Evolutionary conservation across 306 rosid genomes (phyloP).

Genomic region (Inga leiocalycina): DNA sequence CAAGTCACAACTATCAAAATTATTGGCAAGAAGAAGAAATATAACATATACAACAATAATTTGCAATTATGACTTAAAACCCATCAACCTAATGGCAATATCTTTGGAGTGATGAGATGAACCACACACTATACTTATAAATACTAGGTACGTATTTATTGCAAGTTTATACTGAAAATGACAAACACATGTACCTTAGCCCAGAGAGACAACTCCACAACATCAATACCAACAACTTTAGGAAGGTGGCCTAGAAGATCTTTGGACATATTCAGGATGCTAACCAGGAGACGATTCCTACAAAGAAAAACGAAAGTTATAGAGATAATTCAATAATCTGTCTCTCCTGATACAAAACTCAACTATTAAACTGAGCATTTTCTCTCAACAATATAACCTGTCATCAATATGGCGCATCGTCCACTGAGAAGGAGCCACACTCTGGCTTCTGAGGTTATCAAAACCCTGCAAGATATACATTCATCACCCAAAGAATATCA

Average conservation of each 20-base stretch:
- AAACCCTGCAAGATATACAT: constrained; percentile 73
- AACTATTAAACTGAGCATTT: constrained; percentile 11
- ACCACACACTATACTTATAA: constrained; percentile 9
- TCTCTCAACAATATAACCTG: constrained; percentile 57
- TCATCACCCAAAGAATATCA: constrained; percentile 27
- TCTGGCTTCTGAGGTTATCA: constrained; percentile 94
- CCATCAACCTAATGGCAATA: constrained; percentile 9
- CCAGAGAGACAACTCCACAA: constrained; percentile 99
- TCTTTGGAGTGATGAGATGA: constrained; percentile 15
- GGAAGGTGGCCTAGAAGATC: constrained; percentile 88
- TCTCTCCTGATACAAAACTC: constrained; percentile 14
- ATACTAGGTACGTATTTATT: constrained; percentile 16
- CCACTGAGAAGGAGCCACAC: constrained; percentile 99
- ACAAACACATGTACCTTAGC: constrained; percentile 74
- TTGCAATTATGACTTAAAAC: constrained; percentile 18
- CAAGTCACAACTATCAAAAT: constrained; percentile 36
- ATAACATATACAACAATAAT: constrained; percentile 19
- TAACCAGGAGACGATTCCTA: constrained; percentile 84
- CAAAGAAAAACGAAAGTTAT: constrained; percentile 14
- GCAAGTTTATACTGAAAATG: constrained; percentile 24
- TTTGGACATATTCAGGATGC: constrained; percentile 80
- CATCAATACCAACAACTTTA: constrained; percentile 95
- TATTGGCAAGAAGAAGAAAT: neutral
- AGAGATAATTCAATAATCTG: constrained; percentile 23
- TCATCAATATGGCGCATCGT: constrained; percentile 94